Conservation (phyloP, 2,329 filamentous ascomycete species). For the Zalaria sp. region DNA sequence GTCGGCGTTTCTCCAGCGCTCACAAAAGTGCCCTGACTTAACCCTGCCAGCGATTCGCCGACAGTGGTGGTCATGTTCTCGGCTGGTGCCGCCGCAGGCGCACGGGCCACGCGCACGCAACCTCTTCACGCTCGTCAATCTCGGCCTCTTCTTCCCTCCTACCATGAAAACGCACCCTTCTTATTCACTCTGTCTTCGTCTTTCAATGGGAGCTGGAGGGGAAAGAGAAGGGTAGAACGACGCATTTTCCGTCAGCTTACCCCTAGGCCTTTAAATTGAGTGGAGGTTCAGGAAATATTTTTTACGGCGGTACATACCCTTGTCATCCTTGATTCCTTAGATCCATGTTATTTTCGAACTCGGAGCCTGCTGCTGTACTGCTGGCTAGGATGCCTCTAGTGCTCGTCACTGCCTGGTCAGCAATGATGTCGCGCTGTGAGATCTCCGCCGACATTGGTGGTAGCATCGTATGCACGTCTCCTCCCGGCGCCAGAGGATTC, state of each 20-base stretch:
- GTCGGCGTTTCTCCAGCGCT: background rate
- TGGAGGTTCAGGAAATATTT: slow-evolving; percentile 9
- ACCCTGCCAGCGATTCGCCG: background rate
- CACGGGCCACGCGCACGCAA: slow-evolving; percentile 1
- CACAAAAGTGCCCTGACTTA: background rate
- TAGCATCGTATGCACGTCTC: too few relatives aligned
- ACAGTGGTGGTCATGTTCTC: background rate
- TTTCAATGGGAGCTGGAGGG: slow-evolving; percentile 7
- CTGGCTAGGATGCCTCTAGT: too few relatives aligned
- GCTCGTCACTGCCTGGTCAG: too few relatives aligned
- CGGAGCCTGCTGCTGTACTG: too few relatives aligned
- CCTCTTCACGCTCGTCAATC: slow-evolving; percentile 1
- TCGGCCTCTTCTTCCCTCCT: slow-evolving; percentile 3
- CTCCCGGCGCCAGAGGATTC: too few relatives aligned
- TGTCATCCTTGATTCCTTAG: background rate
- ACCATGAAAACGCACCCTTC: slow-evolving; percentile 7
- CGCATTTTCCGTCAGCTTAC: slow-evolving; percentile 9
- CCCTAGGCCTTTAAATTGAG: slow-evolving; percentile 6
- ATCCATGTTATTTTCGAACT: too few relatives aligned
- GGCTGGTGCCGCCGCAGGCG: background rate
- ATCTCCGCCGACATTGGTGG: too few relatives aligned
- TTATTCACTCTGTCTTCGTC: slow-evolving; percentile 8
- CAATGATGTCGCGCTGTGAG: too few relatives aligned
- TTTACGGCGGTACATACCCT: slow-evolving; percentile 5
- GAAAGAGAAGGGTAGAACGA: slow-evolving; percentile 8